Evolutionary conservation across 2,329 filamentous ascomycete species (phyloP).

Genomic region (Aureobasidium sp.): DNA sequence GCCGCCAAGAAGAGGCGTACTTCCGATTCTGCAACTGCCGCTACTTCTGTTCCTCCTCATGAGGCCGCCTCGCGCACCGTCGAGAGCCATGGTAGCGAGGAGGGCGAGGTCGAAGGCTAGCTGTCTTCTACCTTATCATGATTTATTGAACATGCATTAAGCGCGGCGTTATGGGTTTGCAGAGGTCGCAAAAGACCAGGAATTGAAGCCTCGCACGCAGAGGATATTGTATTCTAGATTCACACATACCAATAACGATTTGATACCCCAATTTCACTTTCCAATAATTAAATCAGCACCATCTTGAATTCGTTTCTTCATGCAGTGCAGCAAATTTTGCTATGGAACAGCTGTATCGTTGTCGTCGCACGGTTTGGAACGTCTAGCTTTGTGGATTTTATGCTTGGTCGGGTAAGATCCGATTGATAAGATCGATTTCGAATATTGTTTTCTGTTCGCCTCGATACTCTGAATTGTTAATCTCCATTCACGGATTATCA

Average conservation of each 20-base stretch:
- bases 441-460: not conserved
- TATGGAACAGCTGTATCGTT: not conserved
- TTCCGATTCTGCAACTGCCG: not conserved
- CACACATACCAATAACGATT: not conserved
- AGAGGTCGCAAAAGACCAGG: not conserved
- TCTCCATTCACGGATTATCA: not conserved
- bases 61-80: conserved; percentile 10
- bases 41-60: not conserved
- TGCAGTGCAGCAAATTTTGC: not conserved
- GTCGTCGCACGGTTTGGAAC: not conserved
- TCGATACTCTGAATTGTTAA: not conserved
- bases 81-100: conserved; percentile 35
- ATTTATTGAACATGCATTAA: conserved; percentile 26
- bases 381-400: not conserved
- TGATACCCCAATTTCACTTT: not conserved
- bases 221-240: not conserved
- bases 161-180: conserved; percentile 23
- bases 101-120: conserved; percentile 43
- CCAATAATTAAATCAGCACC: too few species aligned
- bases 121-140: not conserved
- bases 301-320: not conserved
- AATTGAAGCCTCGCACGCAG: not conserved
- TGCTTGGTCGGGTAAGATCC: not conserved
- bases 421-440: not conserved
- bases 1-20: conserved; percentile 20